Evolutionary conservation across 169 alveolate species (phyloP), one percentile per base, ranked within the genome.

Genomic region (Plasmodium reichenowi): DNA sequence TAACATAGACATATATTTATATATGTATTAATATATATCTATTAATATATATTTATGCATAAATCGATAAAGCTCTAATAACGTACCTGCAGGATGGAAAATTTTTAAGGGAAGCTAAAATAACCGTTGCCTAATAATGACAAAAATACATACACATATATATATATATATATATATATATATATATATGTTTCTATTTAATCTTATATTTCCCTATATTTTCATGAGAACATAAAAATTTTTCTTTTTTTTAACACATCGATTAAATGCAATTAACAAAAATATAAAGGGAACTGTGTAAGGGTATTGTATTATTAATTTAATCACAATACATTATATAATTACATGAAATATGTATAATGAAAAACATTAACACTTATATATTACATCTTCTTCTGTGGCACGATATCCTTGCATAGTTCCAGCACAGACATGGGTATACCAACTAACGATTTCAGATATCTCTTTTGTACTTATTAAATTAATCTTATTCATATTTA

Each of bases 361-460:
- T 15, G 24, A 38, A 38, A 38, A 5, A 38, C 9, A 38, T 38
- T 9, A 54, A 54, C 6, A 7, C 1, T 54, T 54, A n/a, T 22
- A 38, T 45, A 29, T 78, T 64, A 78, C 89, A 78, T 78, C 89
- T 13, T 78, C 89, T 26, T 78, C 89, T 13, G 89, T 78, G 20
- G 89, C 54, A 24, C 89, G 70, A 59, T 67, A 67, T 17, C 89
- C 89, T 59, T 78, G 89, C 89, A 78, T 78, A 47, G 78, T 78
- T 58, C 89, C 89, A 52, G 89, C 89, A 66, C 89, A 78, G 60
- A 59, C 89, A 66, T 78, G 89, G 24, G 89, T 66, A 58, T 78
- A 78, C 89, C 89, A 78, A 43, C 89, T 78, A 8, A 78, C 89
- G 22, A 78, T 52, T 78, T 78, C 89, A n/a, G 89, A 78, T 32